phyloP scores from a whole-genome alignment of 2,329 filamentous ascomycete species.

The Pyrenophora teres region DNA sequence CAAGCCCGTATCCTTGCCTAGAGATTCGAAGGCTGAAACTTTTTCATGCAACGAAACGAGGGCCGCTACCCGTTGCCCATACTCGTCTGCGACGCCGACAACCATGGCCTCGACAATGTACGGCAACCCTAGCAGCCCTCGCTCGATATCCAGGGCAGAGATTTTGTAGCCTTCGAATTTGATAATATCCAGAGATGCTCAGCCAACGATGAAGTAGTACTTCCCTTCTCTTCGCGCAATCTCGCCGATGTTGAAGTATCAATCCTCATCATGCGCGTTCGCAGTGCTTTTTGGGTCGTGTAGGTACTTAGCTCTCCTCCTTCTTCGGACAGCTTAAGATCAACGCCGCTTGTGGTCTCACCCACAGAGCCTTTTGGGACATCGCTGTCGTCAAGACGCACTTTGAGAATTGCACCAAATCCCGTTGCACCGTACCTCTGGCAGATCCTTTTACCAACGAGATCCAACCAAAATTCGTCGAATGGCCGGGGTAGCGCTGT shows the following conservation, averaged over 20 bases:
- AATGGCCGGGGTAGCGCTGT: conserved; percentile 57
- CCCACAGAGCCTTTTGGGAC: conserved; percentile 46
- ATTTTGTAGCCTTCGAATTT: conserved; percentile 63
- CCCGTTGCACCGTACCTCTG: conserved; percentile 54
- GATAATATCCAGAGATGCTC: conserved; percentile 59
- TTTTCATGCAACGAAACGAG: conserved; percentile 52
- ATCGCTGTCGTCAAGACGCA: conserved; percentile 41
- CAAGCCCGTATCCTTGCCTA: conserved; percentile 20
- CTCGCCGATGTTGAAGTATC: conserved; percentile 58
- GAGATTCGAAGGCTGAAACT: conserved; percentile 28
- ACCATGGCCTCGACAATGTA: conserved; percentile 59
- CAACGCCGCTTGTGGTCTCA: too few relatives aligned
- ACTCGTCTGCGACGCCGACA: conserved; percentile 59
- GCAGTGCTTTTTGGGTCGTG: too few relatives aligned
- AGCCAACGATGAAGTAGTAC: conserved; percentile 60
- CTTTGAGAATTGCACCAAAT: conserved; percentile 52
- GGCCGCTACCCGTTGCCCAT: conserved; percentile 60
- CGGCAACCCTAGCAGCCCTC: conserved; percentile 56
- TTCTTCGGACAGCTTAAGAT: too few relatives aligned
- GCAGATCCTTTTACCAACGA: conserved; percentile 51
- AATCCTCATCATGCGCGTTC: conserved; percentile 47
- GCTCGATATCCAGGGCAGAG: conserved; percentile 59
- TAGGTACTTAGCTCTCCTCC: too few relatives aligned
- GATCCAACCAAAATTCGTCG: conserved; percentile 56
- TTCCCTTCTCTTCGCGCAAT: conserved; percentile 47